A percentile compares a stretch with the other conserved stretches of the same genome.
Evolutionary conservation across 75 land plant genomes (phyloP).

Genomic region (Selaginella tamariscina): DNA sequence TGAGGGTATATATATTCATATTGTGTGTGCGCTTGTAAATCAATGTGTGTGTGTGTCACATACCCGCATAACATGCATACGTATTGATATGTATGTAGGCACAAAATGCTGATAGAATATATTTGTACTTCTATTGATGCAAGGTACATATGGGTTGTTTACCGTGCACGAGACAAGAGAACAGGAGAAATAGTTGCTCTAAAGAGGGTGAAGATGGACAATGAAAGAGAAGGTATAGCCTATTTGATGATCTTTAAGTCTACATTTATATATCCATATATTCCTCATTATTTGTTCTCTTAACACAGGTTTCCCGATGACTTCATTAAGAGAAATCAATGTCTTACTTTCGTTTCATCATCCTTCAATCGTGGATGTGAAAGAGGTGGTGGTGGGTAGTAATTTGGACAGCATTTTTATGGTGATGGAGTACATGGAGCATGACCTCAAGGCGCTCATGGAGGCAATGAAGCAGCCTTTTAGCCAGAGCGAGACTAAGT

Average conservation of each 20-base stretch:
- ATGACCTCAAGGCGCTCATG: slow-evolving; percentile 28
- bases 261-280: too few species aligned
- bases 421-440: slow-evolving; percentile 39
- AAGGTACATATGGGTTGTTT: slow-evolving; percentile 77
- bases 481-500: slow-evolving; percentile 26
- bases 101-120: too few species aligned
- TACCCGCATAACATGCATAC: too few species aligned
- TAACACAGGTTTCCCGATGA: slow-evolving; percentile 30
- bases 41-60: too few species aligned
- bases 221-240: slow-evolving; percentile 23
- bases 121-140: too few species aligned
- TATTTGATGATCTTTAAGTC: too few species aligned
- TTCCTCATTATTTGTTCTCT: too few species aligned
- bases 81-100: too few species aligned
- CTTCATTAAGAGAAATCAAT: slow-evolving; percentile 29
- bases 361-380: slow-evolving; percentile 28
- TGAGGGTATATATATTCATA: slow-evolving; percentile 34
- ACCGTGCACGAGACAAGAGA: slow-evolving; percentile 24
- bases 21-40: too few species aligned
- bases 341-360: slow-evolving; percentile 25
- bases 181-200: slow-evolving; percentile 31
- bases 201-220: slow-evolving; percentile 28
- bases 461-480: slow-evolving; percentile 30
- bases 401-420: slow-evolving; percentile 25
- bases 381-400: slow-evolving; percentile 27